Percentiles rank a stretch among this genome's conserved stretches.
These are phyloP conservation scores for Arthrinium puccinioides DNA, from an alignment of 2,329 filamentous ascomycete species.

Conservation along the genomic window DNA sequence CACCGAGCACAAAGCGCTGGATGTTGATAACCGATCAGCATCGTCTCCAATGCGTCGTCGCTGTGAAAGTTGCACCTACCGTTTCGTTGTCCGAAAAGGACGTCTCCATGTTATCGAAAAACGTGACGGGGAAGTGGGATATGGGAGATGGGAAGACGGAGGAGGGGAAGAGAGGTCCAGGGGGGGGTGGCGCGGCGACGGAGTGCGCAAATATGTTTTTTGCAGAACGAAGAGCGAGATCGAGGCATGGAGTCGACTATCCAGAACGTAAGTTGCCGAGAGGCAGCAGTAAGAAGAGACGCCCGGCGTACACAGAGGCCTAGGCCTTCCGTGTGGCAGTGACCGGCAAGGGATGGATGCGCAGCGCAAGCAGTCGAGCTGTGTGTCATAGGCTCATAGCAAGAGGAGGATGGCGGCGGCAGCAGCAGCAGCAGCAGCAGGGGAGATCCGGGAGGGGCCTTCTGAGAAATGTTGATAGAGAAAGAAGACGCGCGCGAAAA, in stretches of 20 bases:
- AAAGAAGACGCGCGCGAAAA: neutral
- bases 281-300: neutral
- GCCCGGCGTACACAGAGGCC: constrained; percentile 1
- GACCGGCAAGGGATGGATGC: constrained; percentile 1
- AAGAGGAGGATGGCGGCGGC: neutral
- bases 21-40: constrained; percentile 7
- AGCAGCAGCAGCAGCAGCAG: no score
- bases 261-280: neutral
- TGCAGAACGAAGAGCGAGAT: no score
- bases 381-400: neutral
- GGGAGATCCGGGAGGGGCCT: no score
- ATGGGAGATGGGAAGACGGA: neutral
- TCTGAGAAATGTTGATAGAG: no score
- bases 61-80: no score
- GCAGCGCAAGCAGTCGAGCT: constrained; percentile 2
- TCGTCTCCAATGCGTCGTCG: constrained; percentile 1
- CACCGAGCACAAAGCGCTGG: constrained; percentile 51
- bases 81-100: constrained; percentile 45
- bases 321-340: neutral
- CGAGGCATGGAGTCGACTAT: neutral
- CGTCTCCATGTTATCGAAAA: constrained; percentile 29
- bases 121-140: neutral
- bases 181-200: no score
- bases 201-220: no score
- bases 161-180: no score